Evolutionary conservation across 805 yeast genomes (phyloP), one percentile per base, ranked within the genome.

Genomic region (Monosporozyma yasuniensis): DNA sequence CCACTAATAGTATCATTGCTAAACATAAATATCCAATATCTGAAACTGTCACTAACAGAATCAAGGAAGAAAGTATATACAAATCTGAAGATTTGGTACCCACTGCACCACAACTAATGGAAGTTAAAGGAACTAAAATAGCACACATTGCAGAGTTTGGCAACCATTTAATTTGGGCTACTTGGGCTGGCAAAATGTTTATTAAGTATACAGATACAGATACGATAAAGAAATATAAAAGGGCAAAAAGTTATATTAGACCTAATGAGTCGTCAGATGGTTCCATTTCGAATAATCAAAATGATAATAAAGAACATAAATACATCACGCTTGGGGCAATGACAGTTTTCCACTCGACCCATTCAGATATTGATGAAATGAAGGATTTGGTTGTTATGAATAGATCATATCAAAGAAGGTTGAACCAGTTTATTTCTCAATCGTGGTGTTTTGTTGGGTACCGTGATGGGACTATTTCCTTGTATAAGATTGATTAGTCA

Each of bases 381-480:
- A 14, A 27, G 11, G 21, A 38, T 27, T 14, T 27, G 11, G 9
- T 30, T 10, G 47, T 28, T 37, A 44, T 8, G 34, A 19, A 46
- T 5, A 21, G 21, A 16, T 16, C 21, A n/a, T 50, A 54, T 32
- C 42, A 43, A 22, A 56, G 66, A 37, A 50, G 67, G 28, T 19
- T 56, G 2, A 32, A 25, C 2, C 44, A 49, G n/a, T 56, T 59
- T 39, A 28, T 51, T 6, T 22, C 35, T 2, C 47, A 51, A 4
- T 46, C 54, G 8, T 66, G 70, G 70, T 56, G 61, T 45, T 48
- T 61, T n/a, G 52, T 65, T 23, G 69, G 68, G 5, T 65, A 61
- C 46, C 63, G 57, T 21, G 68, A 65, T 48, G 70, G 70, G 1
- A 55, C 52, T 27, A 60, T 63, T 22, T 52, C 59, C 4, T 28